Evolutionary conservation across 345 rosid species (phyloP), one percentile per base, ranked within the genome.

Genomic region (Brassica cretica): DNA sequence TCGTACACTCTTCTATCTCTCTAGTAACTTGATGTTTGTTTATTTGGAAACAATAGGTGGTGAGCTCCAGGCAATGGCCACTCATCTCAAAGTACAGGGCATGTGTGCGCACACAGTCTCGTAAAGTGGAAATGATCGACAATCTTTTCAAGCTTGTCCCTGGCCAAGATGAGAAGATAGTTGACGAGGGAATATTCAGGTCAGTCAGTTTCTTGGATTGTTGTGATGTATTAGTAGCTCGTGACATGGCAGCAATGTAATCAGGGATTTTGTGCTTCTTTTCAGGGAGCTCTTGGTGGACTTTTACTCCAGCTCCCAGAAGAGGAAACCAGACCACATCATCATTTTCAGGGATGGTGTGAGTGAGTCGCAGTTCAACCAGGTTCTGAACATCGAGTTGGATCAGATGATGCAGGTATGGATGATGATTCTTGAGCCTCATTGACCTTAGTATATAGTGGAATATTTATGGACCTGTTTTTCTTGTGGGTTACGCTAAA

Each of bases 341-440:
- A 83, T 94, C 69, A 92, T 94, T 60, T 94, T 94, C 85, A 92
- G 98, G 95, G 98, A 94, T 78, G 98, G 98, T 11, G 98, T 91
- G 12, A 92, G 98, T n/a, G 98, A 91, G 78, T 92, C 98, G 0
- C 96, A 94, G 46, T 94, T 94, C 81, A 91, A 83, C 65, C 98
- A 92, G 76, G 97, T 94, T 61, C 75, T 92, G 60, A 94, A 94
- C 32, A 71, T 91, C 53, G 98, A 94, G 63, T 73, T 94, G 65
- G 89, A 91, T 72, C 98, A 94, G 76, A 88, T 92, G 9, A 91
- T 86, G 63, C 93, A 92, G 97, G 97, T 92, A 77, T 5, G 7
- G 24, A 64, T 32, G 15, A 8, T 66, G 19, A 24, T 56, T 68
- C 8, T 35, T 6, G 41, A 27, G 29, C 41, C n/a, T 63, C 39